Evolutionary conservation across 805 yeast genomes (phyloP).

Genomic region (Hanseniaspora jakobsenii): DNA sequence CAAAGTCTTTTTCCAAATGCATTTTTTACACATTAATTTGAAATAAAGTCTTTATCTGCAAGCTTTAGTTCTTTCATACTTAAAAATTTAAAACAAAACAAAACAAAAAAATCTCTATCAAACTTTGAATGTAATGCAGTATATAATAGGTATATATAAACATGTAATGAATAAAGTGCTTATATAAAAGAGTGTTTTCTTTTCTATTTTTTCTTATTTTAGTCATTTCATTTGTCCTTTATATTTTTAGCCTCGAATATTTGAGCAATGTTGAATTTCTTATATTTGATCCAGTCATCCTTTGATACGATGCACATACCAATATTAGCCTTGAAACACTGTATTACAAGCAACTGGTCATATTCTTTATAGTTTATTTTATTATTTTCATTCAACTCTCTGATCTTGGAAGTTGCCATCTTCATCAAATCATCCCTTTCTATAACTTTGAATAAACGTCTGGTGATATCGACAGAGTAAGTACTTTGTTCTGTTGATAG

Average conservation of each 20-base stretch:
- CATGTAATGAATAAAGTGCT: too few species aligned
- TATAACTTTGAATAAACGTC: slow-evolving; percentile 65
- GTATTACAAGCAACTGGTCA: slow-evolving; percentile 70
- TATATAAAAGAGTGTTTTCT: too few species aligned
- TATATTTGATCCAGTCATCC: slow-evolving; percentile 39
- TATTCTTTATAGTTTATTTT: slow-evolving; percentile 36
- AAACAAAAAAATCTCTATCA: too few species aligned
- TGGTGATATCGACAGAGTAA: slow-evolving; percentile 72
- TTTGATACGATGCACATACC: slow-evolving; percentile 76
- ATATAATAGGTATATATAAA: too few species aligned
- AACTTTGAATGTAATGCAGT: too few species aligned
- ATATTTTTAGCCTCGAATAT: slow-evolving; percentile 41
- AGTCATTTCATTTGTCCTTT: not conserved
- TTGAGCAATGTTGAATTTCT: slow-evolving; percentile 71
- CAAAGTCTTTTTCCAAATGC: too few species aligned
- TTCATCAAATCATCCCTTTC: slow-evolving; percentile 63
- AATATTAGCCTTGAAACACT: slow-evolving; percentile 75
- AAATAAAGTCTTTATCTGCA: too few species aligned
- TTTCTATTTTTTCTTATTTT: too few species aligned
- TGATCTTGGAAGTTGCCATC: slow-evolving; percentile 52
- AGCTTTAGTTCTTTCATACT: too few species aligned
- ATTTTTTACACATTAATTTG: too few species aligned
- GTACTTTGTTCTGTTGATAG: slow-evolving; percentile 23
- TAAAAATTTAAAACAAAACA: too few species aligned
- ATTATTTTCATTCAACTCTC: not conserved